These are phyloP conservation scores for Tolypocladium tropicale DNA, from an alignment of 2,329 filamentous ascomycete genomes.

Conservation along the genomic window DNA sequence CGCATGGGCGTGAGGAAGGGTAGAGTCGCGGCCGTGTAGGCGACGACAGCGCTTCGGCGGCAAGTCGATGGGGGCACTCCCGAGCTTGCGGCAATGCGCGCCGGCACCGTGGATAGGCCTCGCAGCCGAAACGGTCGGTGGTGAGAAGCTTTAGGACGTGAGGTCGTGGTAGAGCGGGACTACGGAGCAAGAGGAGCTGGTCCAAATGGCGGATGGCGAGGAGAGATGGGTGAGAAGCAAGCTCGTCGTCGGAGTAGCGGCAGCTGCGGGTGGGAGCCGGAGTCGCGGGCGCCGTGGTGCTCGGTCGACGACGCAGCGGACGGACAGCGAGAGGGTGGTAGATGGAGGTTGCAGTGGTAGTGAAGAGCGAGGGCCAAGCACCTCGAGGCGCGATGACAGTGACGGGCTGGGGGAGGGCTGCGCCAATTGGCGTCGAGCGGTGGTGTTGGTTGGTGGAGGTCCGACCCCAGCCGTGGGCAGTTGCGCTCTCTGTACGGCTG, in stretches of 20 bases:
- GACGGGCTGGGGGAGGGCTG: conserved; percentile 7
- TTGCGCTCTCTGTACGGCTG: background rate
- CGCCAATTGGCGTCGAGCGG: conserved; percentile 7
- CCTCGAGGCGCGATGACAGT: conserved; percentile 3
- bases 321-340: background rate
- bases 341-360: conserved; percentile 5
- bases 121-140: background rate
- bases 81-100: background rate
- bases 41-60: background rate
- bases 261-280: background rate
- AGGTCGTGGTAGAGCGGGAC: background rate
- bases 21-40: background rate
- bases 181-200: too few relatives aligned
- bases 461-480: background rate
- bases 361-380: conserved; percentile 1
- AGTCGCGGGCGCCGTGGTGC: background rate
- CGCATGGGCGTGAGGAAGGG: background rate
- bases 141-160: background rate
- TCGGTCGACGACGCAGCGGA: background rate
- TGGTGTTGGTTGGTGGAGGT: conserved; percentile 3
- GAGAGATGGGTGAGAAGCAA: background rate
- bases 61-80: background rate
- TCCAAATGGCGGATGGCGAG: background rate
- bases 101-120: background rate
- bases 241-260: background rate